A percentile compares a stretch with the other conserved stretches of the same genome.
Conservation (phyloP, 1,139 yeast genomes). For the Yamadazyma mexicana region DNA sequence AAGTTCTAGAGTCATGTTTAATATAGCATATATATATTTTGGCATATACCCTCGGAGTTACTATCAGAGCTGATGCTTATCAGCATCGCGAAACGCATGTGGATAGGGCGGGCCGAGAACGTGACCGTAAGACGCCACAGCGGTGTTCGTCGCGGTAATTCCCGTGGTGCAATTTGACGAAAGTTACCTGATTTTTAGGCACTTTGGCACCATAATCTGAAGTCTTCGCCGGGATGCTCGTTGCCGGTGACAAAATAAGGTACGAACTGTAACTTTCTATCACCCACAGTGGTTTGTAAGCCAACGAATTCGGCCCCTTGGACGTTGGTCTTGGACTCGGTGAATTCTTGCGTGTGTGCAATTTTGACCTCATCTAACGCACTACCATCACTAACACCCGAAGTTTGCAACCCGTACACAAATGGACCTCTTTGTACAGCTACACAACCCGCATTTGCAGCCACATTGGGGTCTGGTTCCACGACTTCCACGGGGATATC, state of each 20-base stretch:
- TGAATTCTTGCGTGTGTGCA: constrained; percentile 8
- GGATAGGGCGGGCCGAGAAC: no score
- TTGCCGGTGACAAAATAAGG: constrained; percentile 21
- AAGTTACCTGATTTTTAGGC: no score
- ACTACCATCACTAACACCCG: constrained; percentile 10
- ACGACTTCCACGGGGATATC: constrained; percentile 15
- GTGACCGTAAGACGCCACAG: background rate
- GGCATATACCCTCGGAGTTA: background rate
- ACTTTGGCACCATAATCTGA: constrained; percentile 17
- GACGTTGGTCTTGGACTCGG: background rate
- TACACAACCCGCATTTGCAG: constrained; percentile 17
- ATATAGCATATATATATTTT: no score
- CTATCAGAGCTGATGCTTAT: no score
- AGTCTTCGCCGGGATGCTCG: constrained; percentile 20
- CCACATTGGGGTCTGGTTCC: constrained; percentile 15
- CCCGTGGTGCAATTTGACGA: no score
- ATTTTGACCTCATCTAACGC: constrained; percentile 8
- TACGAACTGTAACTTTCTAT: constrained; percentile 12
- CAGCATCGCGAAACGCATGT: no score
- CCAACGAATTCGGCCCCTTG: constrained; percentile 8
- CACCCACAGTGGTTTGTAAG: constrained; percentile 9
- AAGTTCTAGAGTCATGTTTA: no score
- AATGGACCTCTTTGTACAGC: constrained; percentile 21
- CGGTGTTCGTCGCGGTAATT: no score
- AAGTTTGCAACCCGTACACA: constrained; percentile 18